Conservation (phyloP, 176 grass and related monocot species). For the Oryza officinalis region DNA sequence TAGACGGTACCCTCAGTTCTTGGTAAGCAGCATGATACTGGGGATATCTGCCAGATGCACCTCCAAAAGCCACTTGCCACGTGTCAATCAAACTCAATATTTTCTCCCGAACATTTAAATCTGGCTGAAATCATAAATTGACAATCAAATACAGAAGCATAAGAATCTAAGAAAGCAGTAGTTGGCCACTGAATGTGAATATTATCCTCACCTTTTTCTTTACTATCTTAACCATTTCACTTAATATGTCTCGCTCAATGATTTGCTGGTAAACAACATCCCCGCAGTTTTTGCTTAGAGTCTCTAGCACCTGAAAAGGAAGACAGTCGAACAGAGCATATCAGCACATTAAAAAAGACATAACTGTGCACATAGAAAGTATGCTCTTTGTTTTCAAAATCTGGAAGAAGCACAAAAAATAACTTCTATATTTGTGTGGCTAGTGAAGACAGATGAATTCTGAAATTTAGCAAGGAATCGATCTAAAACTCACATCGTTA, state of each 20-base stretch:
- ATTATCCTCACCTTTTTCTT: constrained; percentile 91
- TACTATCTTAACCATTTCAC: constrained; percentile 99
- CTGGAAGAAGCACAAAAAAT: background rate
- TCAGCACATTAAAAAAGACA: constrained; percentile 23
- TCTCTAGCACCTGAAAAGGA: constrained; percentile 78
- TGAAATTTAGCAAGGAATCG: constrained; percentile 15
- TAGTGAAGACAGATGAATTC: background rate
- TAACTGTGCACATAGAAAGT: background rate
- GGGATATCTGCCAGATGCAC: constrained; percentile 76
- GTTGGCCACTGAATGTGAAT: constrained; percentile 5
- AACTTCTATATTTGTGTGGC: background rate
- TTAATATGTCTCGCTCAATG: constrained; percentile 92
- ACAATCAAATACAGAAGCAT: constrained; percentile 30
- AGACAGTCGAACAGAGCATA: background rate
- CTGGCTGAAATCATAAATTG: constrained; percentile 60
- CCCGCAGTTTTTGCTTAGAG: constrained; percentile 98
- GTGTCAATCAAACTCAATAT: constrained; percentile 94
- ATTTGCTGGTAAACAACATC: constrained; percentile 88
- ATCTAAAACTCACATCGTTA: constrained; percentile 18
- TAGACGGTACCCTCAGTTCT: constrained; percentile 78
- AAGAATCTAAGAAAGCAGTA: constrained; percentile 38
- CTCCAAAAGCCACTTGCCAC: constrained; percentile 99
- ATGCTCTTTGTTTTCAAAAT: background rate
- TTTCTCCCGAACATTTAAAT: constrained; percentile 90
- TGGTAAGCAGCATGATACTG: constrained; percentile 89